Evolutionary conservation across 1,284 basidiomycete species (phyloP).

Genomic region (Pholiota adiposa): DNA sequence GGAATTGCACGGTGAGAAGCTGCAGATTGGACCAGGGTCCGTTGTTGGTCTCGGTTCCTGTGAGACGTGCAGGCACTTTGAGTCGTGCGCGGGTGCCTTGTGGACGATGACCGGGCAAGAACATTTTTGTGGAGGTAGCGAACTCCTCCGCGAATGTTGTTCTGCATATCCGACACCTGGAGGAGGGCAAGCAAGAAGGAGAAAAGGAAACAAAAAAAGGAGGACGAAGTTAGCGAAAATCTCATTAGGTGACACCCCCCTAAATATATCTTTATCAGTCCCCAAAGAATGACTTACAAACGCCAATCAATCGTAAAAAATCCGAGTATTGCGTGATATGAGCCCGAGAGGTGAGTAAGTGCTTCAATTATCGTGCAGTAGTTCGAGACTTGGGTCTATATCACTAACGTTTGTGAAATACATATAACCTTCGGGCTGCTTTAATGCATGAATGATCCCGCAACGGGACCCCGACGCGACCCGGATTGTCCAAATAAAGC

Average conservation of each 20-base stretch:
- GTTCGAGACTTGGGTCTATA: background rate
- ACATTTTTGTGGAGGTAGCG: constrained; percentile 17
- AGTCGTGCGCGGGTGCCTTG: constrained; percentile 8
- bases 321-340: constrained; percentile 12
- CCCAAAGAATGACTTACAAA: constrained; percentile 9
- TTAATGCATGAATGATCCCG: background rate
- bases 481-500: constrained; percentile 10
- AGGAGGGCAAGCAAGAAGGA: background rate
- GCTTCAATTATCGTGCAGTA: background rate
- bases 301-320: constrained; percentile 3
- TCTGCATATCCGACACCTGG: constrained; percentile 15
- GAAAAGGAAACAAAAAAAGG: constrained; percentile 2
- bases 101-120: constrained; percentile 16
- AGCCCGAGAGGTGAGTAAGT: background rate
- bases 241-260: constrained; percentile 1
- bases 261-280: constrained; percentile 3
- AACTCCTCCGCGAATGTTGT: constrained; percentile 19
- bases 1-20: constrained; percentile 50
- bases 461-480: constrained; percentile 18
- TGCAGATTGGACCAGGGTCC: constrained; percentile 44
- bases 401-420: background rate
- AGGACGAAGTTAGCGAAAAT: constrained; percentile 4
- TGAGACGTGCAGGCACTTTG: constrained; percentile 17
- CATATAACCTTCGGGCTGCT: background rate
- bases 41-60: constrained; percentile 15